phyloP scores from a whole-genome alignment of 371 early-diverging fungal species.

The Syncephalis plumigaleata region DNA sequence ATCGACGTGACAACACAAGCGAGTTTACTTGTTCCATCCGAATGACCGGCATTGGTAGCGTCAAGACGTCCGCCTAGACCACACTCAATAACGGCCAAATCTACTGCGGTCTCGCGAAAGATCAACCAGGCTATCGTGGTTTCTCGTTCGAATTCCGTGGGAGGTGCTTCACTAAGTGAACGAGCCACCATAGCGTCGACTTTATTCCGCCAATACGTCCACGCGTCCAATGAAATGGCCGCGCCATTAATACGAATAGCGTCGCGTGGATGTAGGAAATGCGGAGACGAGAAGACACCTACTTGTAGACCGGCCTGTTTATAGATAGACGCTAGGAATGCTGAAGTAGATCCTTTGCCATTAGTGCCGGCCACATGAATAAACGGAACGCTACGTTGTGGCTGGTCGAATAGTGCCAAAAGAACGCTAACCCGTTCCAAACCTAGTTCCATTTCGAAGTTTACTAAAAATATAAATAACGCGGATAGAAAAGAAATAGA shows the following conservation, averaged over 20 bases:
- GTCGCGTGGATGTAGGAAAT: constrained; percentile 76
- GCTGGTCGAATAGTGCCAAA: constrained; percentile 5
- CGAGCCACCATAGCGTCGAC: too few species aligned
- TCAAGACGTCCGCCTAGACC: constrained; percentile 76
- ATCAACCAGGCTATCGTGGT: constrained; percentile 48
- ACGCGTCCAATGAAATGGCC: constrained; percentile 37
- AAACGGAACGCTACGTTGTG: constrained; percentile 14
- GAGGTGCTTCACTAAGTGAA: too few species aligned
- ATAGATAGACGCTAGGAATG: constrained; percentile 44
- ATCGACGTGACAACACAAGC: constrained; percentile 63
- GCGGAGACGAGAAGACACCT: constrained; percentile 84
- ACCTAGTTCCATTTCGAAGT: constrained; percentile 1
- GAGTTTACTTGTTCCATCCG: constrained; percentile 16
- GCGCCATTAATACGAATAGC: constrained; percentile 75
- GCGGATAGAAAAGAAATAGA: too few species aligned
- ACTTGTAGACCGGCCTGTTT: constrained; percentile 26
- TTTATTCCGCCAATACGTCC: too few species aligned
- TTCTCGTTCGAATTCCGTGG: constrained; percentile 73
- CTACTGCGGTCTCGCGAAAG: constrained; percentile 22
- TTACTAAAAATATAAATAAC: too few species aligned
- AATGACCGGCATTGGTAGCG: constrained; percentile 57
- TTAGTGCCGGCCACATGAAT: constrained; percentile 79
- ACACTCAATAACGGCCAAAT: constrained; percentile 65
- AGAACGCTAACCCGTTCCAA: not conserved
- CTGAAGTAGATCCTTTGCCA: constrained; percentile 72